Evolutionary conservation across 192 early-diverging fungal genomes (phyloP), one percentile per base, ranked within the genome.

Genomic region (Obelidium mucronatum): DNA sequence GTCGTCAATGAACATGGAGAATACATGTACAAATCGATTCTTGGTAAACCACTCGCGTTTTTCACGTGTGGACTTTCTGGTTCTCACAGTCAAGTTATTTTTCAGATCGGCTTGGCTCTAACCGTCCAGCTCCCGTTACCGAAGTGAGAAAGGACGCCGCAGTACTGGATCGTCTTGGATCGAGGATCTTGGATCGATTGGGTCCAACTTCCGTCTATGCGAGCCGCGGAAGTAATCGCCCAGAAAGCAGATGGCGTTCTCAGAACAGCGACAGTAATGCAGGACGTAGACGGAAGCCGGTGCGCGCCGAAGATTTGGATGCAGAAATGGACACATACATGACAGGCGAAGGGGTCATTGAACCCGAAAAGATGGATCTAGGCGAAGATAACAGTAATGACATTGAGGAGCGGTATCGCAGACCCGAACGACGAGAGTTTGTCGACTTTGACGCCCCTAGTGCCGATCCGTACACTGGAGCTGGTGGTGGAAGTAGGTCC

Each of bases 401-500:
- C 36, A n/a, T 8, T 54, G 55, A 58, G 55, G 30, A 31, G 8
- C 55, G 30, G 17, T 28, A 22, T 31, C 8, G 53, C 2, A 11
- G 54, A 19, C 33, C 37, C 31, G 4, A 15, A 3, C 24, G 60
- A 63, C 30, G 34, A 26, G 58, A 74, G 55, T 74, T 74, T 48
- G 55, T 74, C 22, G 72, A 74, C 36, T 74, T 48, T 62, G 72
- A 74, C 48, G 31, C 72, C 15, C 72, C 72, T 22, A 62, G 58
- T 1, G 35, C 15, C 13, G 72, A 74, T 51, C 72, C 72, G 17
- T 74, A 74, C 52, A 74, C 72, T 26, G 40, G 55, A 6, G 40
- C 8, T 40, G 72, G 72, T 42, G 72, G 72, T 11, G 72, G 72
- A 11, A 26, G 30, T 6, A 33, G 39, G 5, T 24, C n/a, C 26